Conservation (phyloP, 208 protist species). For the Crithidia acanthocephali region DNA sequence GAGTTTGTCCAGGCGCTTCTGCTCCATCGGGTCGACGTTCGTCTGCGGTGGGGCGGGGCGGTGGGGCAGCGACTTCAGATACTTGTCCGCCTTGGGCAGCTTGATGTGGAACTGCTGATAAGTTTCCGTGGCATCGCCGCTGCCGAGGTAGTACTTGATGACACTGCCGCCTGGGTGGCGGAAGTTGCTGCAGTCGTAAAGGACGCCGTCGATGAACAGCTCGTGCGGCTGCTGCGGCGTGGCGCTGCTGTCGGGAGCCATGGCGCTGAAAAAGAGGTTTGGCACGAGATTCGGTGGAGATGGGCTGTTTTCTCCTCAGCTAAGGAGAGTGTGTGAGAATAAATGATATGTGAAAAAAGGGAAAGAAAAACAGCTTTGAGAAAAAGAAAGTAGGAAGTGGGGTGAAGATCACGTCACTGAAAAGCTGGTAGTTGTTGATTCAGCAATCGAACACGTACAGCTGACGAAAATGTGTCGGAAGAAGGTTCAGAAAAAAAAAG, state of each 20-base stretch:
- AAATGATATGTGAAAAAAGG: neutral
- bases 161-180: constrained; percentile 73
- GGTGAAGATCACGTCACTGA: too few relatives aligned
- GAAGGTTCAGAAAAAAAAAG: too few relatives aligned
- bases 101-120: constrained; percentile 77
- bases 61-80: constrained; percentile 52
- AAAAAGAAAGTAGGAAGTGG: too few relatives aligned
- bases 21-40: constrained; percentile 36
- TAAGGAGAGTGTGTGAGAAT: neutral
- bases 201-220: constrained; percentile 58
- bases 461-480: too few relatives aligned
- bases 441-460: too few relatives aligned
- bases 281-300: neutral
- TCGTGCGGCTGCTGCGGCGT: constrained; percentile 59
- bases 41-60: constrained; percentile 39
- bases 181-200: constrained; percentile 76
- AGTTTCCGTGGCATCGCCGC: constrained; percentile 66
- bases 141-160: constrained; percentile 60
- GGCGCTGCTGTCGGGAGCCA: constrained; percentile 5
- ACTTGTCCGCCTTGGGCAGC: constrained; percentile 48
- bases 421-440: too few relatives aligned
- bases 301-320: neutral
- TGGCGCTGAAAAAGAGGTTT: neutral
- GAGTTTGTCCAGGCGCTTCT: constrained; percentile 56
- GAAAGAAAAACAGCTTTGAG: neutral